Evolutionary conservation across 2,329 filamentous ascomycete genomes (phyloP), one percentile per base, ranked within the genome.

Genomic region (Xylaria sp.): DNA sequence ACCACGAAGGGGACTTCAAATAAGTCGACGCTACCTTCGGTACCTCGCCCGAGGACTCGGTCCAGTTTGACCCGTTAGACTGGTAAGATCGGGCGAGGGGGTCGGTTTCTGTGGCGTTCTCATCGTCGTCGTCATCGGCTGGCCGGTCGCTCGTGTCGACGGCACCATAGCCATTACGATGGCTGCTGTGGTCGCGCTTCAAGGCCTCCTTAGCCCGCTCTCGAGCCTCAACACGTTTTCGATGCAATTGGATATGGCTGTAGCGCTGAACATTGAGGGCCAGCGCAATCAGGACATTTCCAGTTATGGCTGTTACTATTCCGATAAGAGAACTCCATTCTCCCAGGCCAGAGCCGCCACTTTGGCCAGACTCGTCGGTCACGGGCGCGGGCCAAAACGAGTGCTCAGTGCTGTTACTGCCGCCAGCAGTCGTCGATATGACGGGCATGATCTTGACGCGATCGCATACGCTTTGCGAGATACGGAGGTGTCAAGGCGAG

Each of bases 251-350:
- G 59, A 94, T 91, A 72, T 99, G 94, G 39, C 94, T 93, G 73
- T 97, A 97, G 65, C 94, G 86, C 75, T 99, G 94, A 54, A 95
- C 93, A 72, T 99, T 99, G 62, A 99, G 84, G 10, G 94, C 94
- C 64, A 99, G 86, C 0, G 93, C 96, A 66, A 99, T 97, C 56
- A 99, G 82, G 39, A 97, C 79, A 70, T 99, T 99, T 58, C 94
- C 94, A 55, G 89, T 83, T 69, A 99, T 95, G 54, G 94, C 92
- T 2, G 92, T 96, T 57, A 93, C 76, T 70, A 99, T 97, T 68
- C 94, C 94, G 71, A 99, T 97, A 57, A 97, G 79, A 30, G 92
- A 95, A 52, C 92, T 96, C 92, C 93, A 97, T 73, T 87, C 79
- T 65, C 83, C 80, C 23, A 87, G 73, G 7, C 80, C 78, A 56